Conservation (phyloP, 805 yeast genomes). For the Clavispora fructus region DNA sequence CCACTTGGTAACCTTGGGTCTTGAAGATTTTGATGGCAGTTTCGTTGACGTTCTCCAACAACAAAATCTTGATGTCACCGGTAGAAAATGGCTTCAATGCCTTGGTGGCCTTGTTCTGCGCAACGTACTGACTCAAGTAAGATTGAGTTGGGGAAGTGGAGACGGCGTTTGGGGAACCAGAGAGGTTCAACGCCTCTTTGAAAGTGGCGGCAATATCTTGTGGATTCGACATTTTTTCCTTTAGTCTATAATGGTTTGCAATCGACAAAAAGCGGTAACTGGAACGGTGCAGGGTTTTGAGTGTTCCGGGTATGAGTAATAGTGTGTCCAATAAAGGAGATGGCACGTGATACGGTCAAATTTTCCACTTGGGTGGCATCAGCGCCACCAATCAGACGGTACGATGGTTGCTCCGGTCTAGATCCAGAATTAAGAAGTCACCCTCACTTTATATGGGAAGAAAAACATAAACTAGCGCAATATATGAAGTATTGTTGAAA, state of each 20-base stretch:
- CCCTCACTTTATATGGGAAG: too few species aligned
- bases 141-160: conserved; percentile 82
- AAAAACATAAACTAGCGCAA: background rate
- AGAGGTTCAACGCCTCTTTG: conserved; percentile 48
- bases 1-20: conserved; percentile 95
- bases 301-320: background rate
- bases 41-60: conserved; percentile 88
- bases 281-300: background rate
- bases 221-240: conserved; percentile 52
- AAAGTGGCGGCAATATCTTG: conserved; percentile 62
- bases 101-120: conserved; percentile 51
- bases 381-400: background rate
- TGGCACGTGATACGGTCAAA: background rate
- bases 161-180: conserved; percentile 50
- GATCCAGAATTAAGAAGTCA: too few species aligned
- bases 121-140: conserved; percentile 51
- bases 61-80: conserved; percentile 86
- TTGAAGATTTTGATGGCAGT: conserved; percentile 85
- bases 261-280: background rate
- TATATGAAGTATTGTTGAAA: background rate
- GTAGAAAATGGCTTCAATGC: conserved; percentile 90
- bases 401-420: background rate
- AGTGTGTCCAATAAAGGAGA: background rate
- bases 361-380: background rate
- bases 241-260: background rate